phyloP scores from a whole-genome alignment of 805 yeast genomes.

The Ogataea populi-albae region DNA sequence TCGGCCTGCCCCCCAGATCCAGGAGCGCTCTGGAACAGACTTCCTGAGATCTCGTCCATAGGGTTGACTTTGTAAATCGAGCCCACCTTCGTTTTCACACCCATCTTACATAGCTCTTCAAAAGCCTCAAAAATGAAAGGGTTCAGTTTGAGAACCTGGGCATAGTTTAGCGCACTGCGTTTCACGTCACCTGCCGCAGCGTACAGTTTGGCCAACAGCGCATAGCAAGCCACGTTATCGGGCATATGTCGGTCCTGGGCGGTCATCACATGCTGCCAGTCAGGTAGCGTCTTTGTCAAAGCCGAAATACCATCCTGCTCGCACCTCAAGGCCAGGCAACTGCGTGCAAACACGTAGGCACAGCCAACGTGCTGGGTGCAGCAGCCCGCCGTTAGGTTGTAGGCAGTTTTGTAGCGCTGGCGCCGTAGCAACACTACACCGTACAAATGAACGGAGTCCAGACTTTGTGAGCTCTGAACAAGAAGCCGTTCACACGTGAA shows the following conservation, averaged over 20 bases:
- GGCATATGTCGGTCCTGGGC: conserved; percentile 39
- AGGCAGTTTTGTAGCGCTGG: conserved; percentile 61
- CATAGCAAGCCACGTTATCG: conserved; percentile 65
- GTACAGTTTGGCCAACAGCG: conserved; percentile 68
- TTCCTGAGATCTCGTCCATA: conserved; percentile 20
- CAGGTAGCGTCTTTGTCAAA: conserved; percentile 36
- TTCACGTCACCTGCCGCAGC: conserved; percentile 54
- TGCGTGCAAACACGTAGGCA: conserved; percentile 67
- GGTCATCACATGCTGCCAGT: conserved; percentile 32
- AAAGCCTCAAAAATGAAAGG: conserved; percentile 88
- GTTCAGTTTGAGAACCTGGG: conserved; percentile 66
- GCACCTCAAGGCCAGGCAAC: conserved; percentile 54
- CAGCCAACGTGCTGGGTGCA: conserved; percentile 66
- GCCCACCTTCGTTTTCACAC: conserved; percentile 64
- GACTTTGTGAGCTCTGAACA: conserved; percentile 54
- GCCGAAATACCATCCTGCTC: conserved; percentile 62
- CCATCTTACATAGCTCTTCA: conserved; percentile 67
- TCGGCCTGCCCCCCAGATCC: conserved; percentile 5
- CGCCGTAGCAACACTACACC: conserved; percentile 63
- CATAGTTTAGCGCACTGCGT: conserved; percentile 64
- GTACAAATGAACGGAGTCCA: conserved; percentile 65
- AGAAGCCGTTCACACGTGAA: conserved; percentile 80
- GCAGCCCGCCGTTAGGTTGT: conserved; percentile 40
- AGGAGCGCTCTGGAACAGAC: conserved; percentile 12
- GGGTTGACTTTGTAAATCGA: conserved; percentile 42